Evolutionary conservation across 495 filamentous ascomycete species (phyloP), one percentile per base, ranked within the genome.

Genomic region (Podospora tetraspora): DNA sequence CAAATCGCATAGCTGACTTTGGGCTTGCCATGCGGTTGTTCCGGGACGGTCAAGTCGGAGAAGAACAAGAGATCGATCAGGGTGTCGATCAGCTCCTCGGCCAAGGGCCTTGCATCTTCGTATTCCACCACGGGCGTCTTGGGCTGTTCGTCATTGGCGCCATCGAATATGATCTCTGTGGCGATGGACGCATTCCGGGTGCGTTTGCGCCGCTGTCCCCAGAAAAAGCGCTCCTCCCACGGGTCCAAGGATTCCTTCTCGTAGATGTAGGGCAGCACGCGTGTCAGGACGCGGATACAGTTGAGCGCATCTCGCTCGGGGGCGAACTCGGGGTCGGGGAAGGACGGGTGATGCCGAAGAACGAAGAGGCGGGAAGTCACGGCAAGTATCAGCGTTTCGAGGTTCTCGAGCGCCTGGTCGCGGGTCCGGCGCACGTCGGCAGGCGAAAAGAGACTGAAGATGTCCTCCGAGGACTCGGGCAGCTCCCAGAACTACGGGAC

Each of bases 201-300:
- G 52, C 30, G 86, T 77, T 87, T 93, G 78, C 85, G 87, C 73
- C 94, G 85, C 66, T 87, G 81, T 16, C 85, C 82, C 95, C 95
- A 99, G 72, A 99, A 97, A 83, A 97, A 94, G 61, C 87, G 87
- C 63, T 96, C 88, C 75, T 97, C 92, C 95, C 95, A 99, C 63
- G 79, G 80, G 67, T 93, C 89, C 57, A 99, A 77, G 58, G 91
- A 86, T 27, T 98, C 95, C 22, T 88, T 89, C 79, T 99, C 95
- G 77, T 97, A 97, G 57, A 99, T 79, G 73, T 91, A 99, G 12
- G 95, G 96, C 52, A 99, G 85, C 29, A 99, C 79, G 6, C 94
- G 86, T n/a, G 95, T 97, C 63, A 98, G 82, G 37, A 98, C 87
- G 16, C 95, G 88, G 75, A 98, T 89, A 78, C 95, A 98, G 80